Conservation (phyloP, 768 basidiomycete species). For the Amanita fuliginea region DNA sequence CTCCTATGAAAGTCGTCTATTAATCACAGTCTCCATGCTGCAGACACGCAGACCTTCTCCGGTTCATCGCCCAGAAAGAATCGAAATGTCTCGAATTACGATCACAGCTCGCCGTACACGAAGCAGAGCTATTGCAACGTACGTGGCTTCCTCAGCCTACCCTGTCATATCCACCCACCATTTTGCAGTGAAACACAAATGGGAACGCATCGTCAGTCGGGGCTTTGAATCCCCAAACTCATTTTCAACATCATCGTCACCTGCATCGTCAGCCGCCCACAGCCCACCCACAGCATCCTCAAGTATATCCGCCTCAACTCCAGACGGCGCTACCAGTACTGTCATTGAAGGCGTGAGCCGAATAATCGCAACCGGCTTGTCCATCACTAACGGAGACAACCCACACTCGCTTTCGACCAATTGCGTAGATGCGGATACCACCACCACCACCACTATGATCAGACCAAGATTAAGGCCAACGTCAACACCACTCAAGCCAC, state of each 20-base stretch:
- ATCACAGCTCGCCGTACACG: constrained; percentile 60
- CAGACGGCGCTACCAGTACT: constrained; percentile 23
- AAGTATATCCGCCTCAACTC: constrained; percentile 9
- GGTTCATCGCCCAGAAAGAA: constrained; percentile 81
- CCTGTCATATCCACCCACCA: background rate
- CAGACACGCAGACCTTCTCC: constrained; percentile 75
- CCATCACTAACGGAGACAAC: constrained; percentile 4
- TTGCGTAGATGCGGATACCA: no score
- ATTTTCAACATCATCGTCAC: constrained; percentile 8
- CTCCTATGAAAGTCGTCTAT: background rate
- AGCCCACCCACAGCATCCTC: constrained; percentile 7
- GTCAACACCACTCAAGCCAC: background rate
- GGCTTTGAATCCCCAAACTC: constrained; percentile 30
- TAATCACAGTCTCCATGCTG: background rate
- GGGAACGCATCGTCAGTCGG: constrained; percentile 69
- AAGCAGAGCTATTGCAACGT: constrained; percentile 61
- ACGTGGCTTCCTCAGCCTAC: constrained; percentile 12
- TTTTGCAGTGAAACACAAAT: constrained; percentile 61
- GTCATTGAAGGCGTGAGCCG: constrained; percentile 47
- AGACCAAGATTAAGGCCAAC: background rate
- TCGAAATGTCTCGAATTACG: constrained; percentile 74
- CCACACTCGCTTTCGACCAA: background rate
- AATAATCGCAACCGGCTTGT: constrained; percentile 39
- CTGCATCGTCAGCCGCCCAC: constrained; percentile 9
- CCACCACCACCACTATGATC: no score